These are phyloP conservation scores for Cordyceps sp. DNA, from an alignment of 2,329 filamentous ascomycete species.

Conservation along the genomic window DNA sequence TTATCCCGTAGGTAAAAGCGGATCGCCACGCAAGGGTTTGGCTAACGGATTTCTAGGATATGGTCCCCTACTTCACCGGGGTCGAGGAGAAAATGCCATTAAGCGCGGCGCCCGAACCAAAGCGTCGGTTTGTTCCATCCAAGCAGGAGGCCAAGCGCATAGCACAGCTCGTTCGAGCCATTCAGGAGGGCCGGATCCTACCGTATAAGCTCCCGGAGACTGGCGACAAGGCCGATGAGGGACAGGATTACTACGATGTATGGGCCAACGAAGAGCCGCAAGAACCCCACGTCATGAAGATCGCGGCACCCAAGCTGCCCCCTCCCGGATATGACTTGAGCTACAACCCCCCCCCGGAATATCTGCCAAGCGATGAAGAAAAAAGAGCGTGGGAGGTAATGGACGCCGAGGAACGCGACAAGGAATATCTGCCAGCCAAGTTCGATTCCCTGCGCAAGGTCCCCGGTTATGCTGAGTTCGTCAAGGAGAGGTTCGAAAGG, in stretches of 20 bases:
- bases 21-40: not conserved
- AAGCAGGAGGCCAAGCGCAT: conserved; percentile 94
- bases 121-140: conserved; percentile 85
- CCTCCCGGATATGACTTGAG: conserved; percentile 91
- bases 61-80: conserved; percentile 85
- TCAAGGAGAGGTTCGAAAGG: conserved; percentile 92
- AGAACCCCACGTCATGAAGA: conserved; percentile 79
- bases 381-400: conserved; percentile 68
- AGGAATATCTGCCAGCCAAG: conserved; percentile 70
- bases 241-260: conserved; percentile 68
- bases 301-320: conserved; percentile 82
- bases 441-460: conserved; percentile 78
- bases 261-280: conserved; percentile 85
- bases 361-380: conserved; percentile 75
- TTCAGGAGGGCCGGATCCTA: conserved; percentile 81
- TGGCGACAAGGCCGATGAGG: conserved; percentile 50
- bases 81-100: conserved; percentile 87
- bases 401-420: conserved; percentile 82
- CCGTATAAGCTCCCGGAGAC: conserved; percentile 69
- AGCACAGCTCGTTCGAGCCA: conserved; percentile 94
- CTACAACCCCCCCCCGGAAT: conserved; percentile 92
- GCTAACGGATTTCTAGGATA: conserved; percentile 35
- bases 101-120: conserved; percentile 87
- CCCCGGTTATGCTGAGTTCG: conserved; percentile 73
- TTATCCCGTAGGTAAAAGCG: conserved; percentile 51